phyloP scores from a whole-genome alignment of 2,329 filamentous ascomycete species.

The Colletotrichum endophyticum region DNA sequence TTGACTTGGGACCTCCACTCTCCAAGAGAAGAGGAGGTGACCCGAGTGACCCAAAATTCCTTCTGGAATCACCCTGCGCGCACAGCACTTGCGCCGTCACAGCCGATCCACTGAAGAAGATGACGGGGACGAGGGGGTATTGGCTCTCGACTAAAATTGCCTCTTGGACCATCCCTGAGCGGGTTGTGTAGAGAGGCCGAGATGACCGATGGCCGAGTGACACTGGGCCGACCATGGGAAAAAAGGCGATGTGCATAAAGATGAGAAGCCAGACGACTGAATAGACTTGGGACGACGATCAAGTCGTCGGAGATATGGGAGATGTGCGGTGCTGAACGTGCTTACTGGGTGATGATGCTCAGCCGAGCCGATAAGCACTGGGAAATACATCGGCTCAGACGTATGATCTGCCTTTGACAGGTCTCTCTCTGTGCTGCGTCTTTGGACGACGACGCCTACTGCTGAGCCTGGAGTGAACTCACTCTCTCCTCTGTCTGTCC shows the following conservation, averaged over 20 bases:
- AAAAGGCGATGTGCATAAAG: conserved; percentile 18
- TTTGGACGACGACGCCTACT: background rate
- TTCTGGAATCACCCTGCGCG: conserved; percentile 19
- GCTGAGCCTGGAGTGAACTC: background rate
- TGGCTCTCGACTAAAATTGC: conserved; percentile 18
- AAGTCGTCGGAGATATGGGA: background rate
- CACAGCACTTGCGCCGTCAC: conserved; percentile 10
- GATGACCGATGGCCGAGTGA: conserved; percentile 18
- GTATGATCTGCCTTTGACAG: conserved; percentile 2
- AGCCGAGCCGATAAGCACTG: background rate
- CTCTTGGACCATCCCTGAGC: conserved; percentile 20
- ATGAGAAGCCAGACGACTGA: background rate
- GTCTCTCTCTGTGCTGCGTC: background rate
- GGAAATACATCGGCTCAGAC: background rate
- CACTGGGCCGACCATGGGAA: conserved; percentile 1
- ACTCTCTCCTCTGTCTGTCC: background rate
- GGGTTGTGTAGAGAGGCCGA: conserved; percentile 10
- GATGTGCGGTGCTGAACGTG: background rate
- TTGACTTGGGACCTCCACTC: background rate
- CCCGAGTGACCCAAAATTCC: conserved; percentile 11
- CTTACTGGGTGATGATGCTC: background rate
- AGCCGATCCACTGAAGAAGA: conserved; percentile 22
- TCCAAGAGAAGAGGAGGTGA: background rate
- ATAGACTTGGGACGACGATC: conserved; percentile 5
- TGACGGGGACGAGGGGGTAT: background rate